Evolutionary conservation across 345 rosid species (phyloP), one percentile per base, ranked within the genome.

Genomic region (Xanthoceras sorbifolium): DNA sequence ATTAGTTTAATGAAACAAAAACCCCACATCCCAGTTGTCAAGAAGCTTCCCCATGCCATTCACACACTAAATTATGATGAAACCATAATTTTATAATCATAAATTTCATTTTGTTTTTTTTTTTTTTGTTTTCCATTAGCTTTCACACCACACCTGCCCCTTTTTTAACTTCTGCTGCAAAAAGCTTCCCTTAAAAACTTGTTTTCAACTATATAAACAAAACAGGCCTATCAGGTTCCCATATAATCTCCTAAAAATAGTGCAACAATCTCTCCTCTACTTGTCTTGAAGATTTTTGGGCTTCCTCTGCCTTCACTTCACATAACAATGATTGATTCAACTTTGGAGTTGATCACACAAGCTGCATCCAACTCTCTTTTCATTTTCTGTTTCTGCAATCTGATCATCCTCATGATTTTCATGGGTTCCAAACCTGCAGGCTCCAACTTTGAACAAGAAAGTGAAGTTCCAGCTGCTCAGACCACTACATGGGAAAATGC

Each of bases 381-480:
- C 50, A n/a, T 85, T 57, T 88, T 84, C 87, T 88, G 84, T 78
- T 80, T 81, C 34, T 86, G 86, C 85, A 85, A 88, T 70, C 60
- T 88, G 74, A 84, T 88, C 82, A 77, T 88, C 22, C 82, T 74
- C 44, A 71, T 84, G 71, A 79, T 90, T 76, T 61, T 87, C 48
- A 0, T 82, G 67, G 80, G 84, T 31, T 85, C 89, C 26, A 88
- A 79, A 72, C 74, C 82, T 2, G 28, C 9, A 22, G 62, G 20
- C 67, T 60, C 81, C 6, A 12, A 66, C 36, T 59, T 31, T 48
- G 36, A 73, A 32, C 82, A 73, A 48, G 64, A 57, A 25, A 46
- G 40, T 1, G 70, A 74, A 70, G 70, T 46, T 64, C 28, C 54
- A 20, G 46, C 81, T 3, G 14, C 1, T 28, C 44, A 26, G 78